Evolutionary conservation across 1,139 yeast species (phyloP), one percentile per base, ranked within the genome.

Genomic region (Kodamaea sp.): DNA sequence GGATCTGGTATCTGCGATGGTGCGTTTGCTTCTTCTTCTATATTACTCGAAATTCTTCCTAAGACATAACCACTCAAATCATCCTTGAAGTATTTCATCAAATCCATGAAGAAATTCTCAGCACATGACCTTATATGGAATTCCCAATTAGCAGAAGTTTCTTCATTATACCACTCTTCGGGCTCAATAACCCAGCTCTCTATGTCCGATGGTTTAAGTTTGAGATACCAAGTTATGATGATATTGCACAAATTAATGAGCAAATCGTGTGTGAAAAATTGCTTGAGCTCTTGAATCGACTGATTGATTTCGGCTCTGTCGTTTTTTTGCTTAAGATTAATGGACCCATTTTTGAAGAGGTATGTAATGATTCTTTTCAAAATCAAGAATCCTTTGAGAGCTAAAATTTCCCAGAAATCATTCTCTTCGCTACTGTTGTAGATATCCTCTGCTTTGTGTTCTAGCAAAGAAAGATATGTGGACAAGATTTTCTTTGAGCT

Each of bases 141-240:
- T 52, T 90, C 97, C 80, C 88, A 88, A 48, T 86, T 81, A 6
- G 80, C 70, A 26, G 83, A 76, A 38, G 82, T 65, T 47, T 89
- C 95, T 52, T 86, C 95, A 43, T 80, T 80, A 22, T 87, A 80
- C 88, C 95, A 92, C 53, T 87, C 96, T 57, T 89, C 97, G 0
- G 97, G 96, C 41, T 88, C 96, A 22, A 75, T 59, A 10, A 69
- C 59, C 97, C 97, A 92, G 29, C 77, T 66, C 47, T 85, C 95
- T 31, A 90, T 61, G 52, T 90, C 97, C 1, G 75, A 61, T 0
- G 90, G 86, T 36, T 81, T 77, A 30, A 90, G 59, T 35, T 82
- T 75, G 44, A 92, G 69, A 54, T 87, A 90, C 78, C 83, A 80
- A 24, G 73, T 71, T 38, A 88, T 80, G 22, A 89, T 63, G 22